Conservation (phyloP, 345 rosid species). For the Barbarea vulgaris region DNA sequence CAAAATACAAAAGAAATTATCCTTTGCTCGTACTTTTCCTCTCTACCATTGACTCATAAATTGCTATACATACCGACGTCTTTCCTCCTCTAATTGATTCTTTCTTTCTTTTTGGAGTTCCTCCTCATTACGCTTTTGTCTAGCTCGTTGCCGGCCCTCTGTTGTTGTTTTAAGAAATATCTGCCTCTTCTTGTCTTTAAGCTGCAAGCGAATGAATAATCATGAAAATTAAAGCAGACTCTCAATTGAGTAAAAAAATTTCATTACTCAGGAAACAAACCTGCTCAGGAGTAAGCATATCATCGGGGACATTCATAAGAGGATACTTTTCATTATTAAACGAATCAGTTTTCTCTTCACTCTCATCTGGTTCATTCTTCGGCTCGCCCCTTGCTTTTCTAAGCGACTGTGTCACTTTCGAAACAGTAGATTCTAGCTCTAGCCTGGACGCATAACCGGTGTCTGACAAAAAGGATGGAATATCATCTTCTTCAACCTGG, state of each 20-base stretch:
- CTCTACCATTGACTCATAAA: conserved; percentile 12
- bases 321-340: conserved; percentile 66
- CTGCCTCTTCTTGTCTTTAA: conserved; percentile 85
- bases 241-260: conserved; percentile 2
- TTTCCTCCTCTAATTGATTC: conserved; percentile 81
- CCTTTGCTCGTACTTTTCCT: background rate
- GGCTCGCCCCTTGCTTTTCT: conserved; percentile 89
- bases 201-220: conserved; percentile 46
- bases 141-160: conserved; percentile 90
- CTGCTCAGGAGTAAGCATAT: conserved; percentile 83
- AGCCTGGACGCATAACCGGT: conserved; percentile 84
- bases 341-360: conserved; percentile 69
- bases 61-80: conserved; percentile 66
- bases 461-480: conserved; percentile 70
- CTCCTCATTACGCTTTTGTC: conserved; percentile 83
- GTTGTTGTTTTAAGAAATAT: conserved; percentile 83
- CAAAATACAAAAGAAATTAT: conserved; percentile 16
- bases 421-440: conserved; percentile 72
- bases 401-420: conserved; percentile 66
- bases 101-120: conserved; percentile 77
- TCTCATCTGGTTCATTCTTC: conserved; percentile 66
- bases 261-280: conserved; percentile 40
- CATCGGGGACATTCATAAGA: conserved; percentile 72
- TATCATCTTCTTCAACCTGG: conserved; percentile 62
- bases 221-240: background rate